These are phyloP conservation scores for Blastocystis sp. DNA, from an alignment of 352 stramenopile genomes.

Conservation along the genomic window DNA sequence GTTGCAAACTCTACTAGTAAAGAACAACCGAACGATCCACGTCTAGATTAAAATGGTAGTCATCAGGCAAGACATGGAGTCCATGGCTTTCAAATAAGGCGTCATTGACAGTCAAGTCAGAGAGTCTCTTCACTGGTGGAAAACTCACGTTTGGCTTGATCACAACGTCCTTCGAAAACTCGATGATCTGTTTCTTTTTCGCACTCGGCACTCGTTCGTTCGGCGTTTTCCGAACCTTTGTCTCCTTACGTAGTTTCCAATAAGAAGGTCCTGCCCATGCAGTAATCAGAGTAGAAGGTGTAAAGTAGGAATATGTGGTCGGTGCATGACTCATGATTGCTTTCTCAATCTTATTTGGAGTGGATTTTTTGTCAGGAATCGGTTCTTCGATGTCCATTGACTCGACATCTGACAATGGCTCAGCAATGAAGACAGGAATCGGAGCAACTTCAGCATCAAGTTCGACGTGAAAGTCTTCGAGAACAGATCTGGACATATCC, in stretches of 20 bases:
- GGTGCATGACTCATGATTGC: neutral
- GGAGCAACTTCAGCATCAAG: conserved; percentile 14
- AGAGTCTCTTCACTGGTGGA: neutral
- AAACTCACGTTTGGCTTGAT: neutral
- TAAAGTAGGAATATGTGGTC: conserved; percentile 25
- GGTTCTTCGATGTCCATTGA: neutral
- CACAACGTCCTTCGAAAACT: neutral
- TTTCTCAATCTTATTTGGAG: neutral
- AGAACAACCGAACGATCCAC: neutral
- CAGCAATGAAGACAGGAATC: neutral
- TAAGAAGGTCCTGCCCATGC: conserved; percentile 9
- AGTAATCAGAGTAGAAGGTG: neutral
- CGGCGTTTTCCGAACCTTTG: neutral
- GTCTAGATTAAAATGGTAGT: neutral
- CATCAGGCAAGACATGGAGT: neutral
- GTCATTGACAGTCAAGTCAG: neutral
- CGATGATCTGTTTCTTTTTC: neutral
- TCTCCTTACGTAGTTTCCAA: neutral
- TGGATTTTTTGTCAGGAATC: neutral
- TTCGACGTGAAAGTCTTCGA: conserved; percentile 17
- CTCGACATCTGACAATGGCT: neutral
- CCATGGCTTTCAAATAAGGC: neutral
- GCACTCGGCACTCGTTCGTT: neutral
- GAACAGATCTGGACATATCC: neutral
- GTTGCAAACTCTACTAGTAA: neutral